Conservation (phyloP, 441 rosid species). For the Jatropha multifida region DNA sequence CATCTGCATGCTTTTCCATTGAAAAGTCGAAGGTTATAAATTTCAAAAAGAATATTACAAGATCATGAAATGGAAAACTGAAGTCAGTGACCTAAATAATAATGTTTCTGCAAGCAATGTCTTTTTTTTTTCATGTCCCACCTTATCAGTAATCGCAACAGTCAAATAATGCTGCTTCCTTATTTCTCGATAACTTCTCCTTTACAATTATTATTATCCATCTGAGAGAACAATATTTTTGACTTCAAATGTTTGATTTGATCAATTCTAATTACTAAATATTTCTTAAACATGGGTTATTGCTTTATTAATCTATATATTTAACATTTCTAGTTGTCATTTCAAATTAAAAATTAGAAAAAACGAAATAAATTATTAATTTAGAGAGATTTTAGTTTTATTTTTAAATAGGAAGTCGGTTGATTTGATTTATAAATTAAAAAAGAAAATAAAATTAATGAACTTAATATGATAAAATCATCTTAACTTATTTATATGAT, state of each 20-base stretch:
- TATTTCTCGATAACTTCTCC: neutral
- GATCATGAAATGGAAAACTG: neutral
- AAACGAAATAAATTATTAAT: too few species aligned
- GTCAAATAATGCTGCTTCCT: slow-evolving; percentile 14
- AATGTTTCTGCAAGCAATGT: neutral
- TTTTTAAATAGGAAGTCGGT: too few species aligned
- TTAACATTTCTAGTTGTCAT: too few species aligned
- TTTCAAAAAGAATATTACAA: neutral
- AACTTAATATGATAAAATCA: too few species aligned
- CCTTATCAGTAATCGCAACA: neutral
- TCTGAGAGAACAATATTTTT: slow-evolving; percentile 1
- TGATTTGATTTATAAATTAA: too few species aligned
- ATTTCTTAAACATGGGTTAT: too few species aligned
- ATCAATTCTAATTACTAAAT: neutral
- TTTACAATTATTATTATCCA: neutral
- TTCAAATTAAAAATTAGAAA: too few species aligned
- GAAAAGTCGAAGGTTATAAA: neutral
- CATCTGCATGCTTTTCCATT: neutral
- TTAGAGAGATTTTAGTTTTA: too few species aligned
- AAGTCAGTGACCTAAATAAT: neutral
- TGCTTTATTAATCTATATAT: too few species aligned
- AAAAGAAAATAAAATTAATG: too few species aligned
- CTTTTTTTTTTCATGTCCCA: too few species aligned
- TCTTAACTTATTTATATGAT: too few species aligned
- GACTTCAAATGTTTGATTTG: neutral